Base-by-base conservation (phyloP, 2,329 filamentous ascomycete species). In the Diaporthe australafricana region DNA sequence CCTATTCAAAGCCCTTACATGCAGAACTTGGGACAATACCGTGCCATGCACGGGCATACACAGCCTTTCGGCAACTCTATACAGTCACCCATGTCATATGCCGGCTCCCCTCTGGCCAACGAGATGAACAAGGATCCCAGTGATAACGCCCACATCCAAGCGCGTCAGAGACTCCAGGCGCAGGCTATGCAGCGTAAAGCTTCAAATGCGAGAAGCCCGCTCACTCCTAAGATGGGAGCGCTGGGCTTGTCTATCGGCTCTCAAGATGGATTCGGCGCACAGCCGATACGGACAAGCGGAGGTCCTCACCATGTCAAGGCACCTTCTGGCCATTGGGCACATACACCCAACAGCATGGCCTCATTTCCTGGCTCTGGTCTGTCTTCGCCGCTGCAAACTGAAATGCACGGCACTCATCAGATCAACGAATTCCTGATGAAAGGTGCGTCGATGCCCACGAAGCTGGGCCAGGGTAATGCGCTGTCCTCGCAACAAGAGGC, bases 1-100 rank as follows among this genome's bases (percentile, higher is more conserved):
- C 95, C 96, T 7, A 96, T 98, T 73, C 94, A 97, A 79, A 98
- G 95, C 77, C 96, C 96, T 0, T 98, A 95, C 78, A 89, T 93
- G 52, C 90, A 93, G 76, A 91, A 89, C 78, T 96, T 95, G 84
- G 87, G 87, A 45, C 93, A 95, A 75, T 97, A 94, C 80, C 90
- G 93, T 55, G 89, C 89, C 72, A 91, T 93, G 77, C 88, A 90
- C 78, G 70, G 48, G n/a, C 87, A 88, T 78, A 85, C 86, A 20
- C 86, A 89, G 68, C 84, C 87, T 20, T 89, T 91, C 72, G 86
- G 85, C 72, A 86, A 83, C 68, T 88, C 89, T 2, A 78, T 89
- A 8, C 87, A 88, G 70, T 88, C 87, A 16, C 86, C 87, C 12
- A 80, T 84, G 62, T 86, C 85, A 1, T 89, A 87, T 73, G 83